Evolutionary conservation across 768 basidiomycete genomes (phyloP).

Genomic region (Roridomyces roridus): DNA sequence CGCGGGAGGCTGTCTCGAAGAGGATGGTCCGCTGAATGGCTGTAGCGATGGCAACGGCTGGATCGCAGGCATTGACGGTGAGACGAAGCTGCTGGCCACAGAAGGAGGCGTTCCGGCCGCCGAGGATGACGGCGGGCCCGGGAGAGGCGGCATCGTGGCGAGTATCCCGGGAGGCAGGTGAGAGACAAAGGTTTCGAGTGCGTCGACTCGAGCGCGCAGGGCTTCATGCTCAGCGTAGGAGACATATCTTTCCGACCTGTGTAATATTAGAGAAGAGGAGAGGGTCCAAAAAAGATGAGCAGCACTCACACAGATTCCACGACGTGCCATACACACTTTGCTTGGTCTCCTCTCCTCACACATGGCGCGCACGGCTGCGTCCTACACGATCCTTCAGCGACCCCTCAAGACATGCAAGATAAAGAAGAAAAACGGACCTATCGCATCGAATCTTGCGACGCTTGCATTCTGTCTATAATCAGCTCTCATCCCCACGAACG

Average conservation of each 20-base stretch:
- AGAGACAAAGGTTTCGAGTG: slow-evolving; percentile 52
- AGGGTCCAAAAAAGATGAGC: neutral
- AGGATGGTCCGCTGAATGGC: too few relatives aligned
- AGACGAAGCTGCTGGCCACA: too few relatives aligned
- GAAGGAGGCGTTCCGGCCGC: too few relatives aligned
- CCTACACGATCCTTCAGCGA: slow-evolving; percentile 40
- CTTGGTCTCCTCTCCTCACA: slow-evolving; percentile 78
- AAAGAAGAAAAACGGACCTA: slow-evolving; percentile 54
- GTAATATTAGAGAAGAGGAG: neutral
- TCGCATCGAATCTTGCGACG: slow-evolving; percentile 89
- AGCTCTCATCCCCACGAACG: slow-evolving; percentile 29
- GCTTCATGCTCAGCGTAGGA: slow-evolving; percentile 79
- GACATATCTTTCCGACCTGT: slow-evolving; percentile 77
- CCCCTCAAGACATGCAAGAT: neutral
- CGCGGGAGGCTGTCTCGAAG: too few relatives aligned
- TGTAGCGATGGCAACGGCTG: too few relatives aligned
- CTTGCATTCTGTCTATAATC: slow-evolving; percentile 69
- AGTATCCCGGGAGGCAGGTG: too few relatives aligned
- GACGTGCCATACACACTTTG: slow-evolving; percentile 83
- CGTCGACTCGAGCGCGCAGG: slow-evolving; percentile 67
- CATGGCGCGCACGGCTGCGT: slow-evolving; percentile 85
- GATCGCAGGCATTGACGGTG: too few relatives aligned
- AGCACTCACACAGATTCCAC: slow-evolving; percentile 76
- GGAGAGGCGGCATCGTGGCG: too few relatives aligned
- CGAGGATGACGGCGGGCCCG: too few relatives aligned